Evolutionary conservation across 768 basidiomycete genomes (phyloP).

Genomic region (Chlorophyllum brunneum): DNA sequence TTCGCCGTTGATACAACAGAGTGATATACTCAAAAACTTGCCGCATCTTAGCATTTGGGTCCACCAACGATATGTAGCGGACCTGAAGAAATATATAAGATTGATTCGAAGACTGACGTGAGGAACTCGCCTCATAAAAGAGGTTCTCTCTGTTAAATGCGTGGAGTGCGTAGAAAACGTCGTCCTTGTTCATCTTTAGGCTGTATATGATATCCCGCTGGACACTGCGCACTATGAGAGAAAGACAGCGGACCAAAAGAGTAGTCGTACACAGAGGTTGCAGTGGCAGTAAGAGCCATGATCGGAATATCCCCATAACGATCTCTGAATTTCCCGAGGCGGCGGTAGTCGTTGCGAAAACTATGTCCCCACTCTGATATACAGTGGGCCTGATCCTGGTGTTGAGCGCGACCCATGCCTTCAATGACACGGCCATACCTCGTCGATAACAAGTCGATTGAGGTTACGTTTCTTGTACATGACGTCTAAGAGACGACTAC

Average conservation of each 20-base stretch:
- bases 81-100: slow-evolving; percentile 36
- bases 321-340: slow-evolving; percentile 65
- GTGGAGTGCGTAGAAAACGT: slow-evolving; percentile 62
- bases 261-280: slow-evolving; percentile 57
- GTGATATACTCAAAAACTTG: slow-evolving; percentile 66
- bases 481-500: slow-evolving; percentile 44
- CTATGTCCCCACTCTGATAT: slow-evolving; percentile 89
- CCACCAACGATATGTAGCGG: slow-evolving; percentile 54
- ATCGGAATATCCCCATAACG: slow-evolving; percentile 69
- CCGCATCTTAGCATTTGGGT: slow-evolving; percentile 52
- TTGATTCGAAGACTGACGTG: not conserved
- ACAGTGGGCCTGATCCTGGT: slow-evolving; percentile 61
- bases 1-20: slow-evolving; percentile 55
- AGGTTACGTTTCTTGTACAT: slow-evolving; percentile 55
- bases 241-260: not conserved
- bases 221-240: slow-evolving; percentile 42
- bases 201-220: slow-evolving; percentile 68
- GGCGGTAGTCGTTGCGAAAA: slow-evolving; percentile 72
- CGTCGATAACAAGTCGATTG: slow-evolving; percentile 77
- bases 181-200: slow-evolving; percentile 53
- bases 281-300: slow-evolving; percentile 86
- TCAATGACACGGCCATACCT: slow-evolving; percentile 38
- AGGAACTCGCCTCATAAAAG: slow-evolving; percentile 64
- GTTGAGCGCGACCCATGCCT: not conserved
- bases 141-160: slow-evolving; percentile 81